Evolutionary conservation across 371 early-diverging fungal species (phyloP), one percentile per base, ranked within the genome.

Genomic region (Mycotypha africana): DNA sequence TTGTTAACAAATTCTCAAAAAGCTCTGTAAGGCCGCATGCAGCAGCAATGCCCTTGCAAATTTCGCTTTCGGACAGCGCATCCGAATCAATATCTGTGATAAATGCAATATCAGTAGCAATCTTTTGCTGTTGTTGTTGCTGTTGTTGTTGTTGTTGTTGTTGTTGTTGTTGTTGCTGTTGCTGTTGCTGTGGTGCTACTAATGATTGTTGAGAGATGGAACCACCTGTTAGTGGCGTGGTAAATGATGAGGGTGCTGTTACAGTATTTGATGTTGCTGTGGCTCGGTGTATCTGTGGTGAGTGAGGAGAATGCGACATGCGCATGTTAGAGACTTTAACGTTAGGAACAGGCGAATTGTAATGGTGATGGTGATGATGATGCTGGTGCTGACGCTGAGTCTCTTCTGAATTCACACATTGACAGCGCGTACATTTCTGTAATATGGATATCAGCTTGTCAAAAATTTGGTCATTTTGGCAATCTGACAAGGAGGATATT

Each of bases 401-500:
- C 5, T 24, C 38, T 10, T 38, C 51, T 17, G 4, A 10, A 12
- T 25, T 23, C 2, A 62, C 49, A 39, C 78, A 77, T 8, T 53
- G 55, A 26, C 76, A 78, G 1, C 62, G 58, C 12, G 76, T 58
- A 47, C 76, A 73, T 16, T 59, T 56, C 6, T 56, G 46, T 17
- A 82, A 46, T 5, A 67, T 47, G 7, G 54, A 54, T 12, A 86
- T 52, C 23, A 82, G 44, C 14, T 24, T 51, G 15, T 65, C 61
- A 53, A 85, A 84, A 15, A 66, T 51, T 3, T 57, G 50, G 2
- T 53, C 58, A 3, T 53, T 49, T 12, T 58, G 54, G 38, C 67
- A 69, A 40, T 70, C 70, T 7, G 49, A 51, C 9, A 67, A 39
- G 1, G 58, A 62, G 1, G 51, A 48, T n/a, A 74, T 67, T 24